Conservation (phyloP, 2,329 filamentous ascomycete species). For the Grosmannia huntii region DNA sequence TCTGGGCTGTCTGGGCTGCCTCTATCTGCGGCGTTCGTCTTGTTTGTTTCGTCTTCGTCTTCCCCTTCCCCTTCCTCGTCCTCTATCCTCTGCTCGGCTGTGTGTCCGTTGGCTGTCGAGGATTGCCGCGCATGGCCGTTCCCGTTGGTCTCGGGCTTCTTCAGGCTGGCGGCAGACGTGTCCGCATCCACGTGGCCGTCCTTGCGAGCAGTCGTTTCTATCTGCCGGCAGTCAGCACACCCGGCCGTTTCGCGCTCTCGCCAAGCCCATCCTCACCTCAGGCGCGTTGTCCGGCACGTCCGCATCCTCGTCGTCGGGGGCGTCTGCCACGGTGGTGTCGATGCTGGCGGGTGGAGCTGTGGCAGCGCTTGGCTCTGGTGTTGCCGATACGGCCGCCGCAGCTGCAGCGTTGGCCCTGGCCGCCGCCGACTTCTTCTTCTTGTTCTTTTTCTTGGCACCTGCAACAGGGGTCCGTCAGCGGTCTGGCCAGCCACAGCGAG, state of each 20-base stretch:
- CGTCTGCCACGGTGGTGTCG: constrained; percentile 10
- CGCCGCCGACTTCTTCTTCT: constrained; percentile 42
- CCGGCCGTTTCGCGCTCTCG: too few species aligned
- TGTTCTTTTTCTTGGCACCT: constrained; percentile 44
- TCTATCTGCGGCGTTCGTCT: constrained; percentile 5
- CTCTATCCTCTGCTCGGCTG: too few species aligned
- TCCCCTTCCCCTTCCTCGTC: too few species aligned
- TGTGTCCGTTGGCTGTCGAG: constrained; percentile 12
- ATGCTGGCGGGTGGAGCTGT: constrained; percentile 2
- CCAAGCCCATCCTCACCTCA: not conserved
- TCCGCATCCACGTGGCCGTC: not conserved
- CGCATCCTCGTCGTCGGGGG: constrained; percentile 14
- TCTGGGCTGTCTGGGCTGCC: too few species aligned
- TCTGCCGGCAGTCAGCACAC: not conserved
- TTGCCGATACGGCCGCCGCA: constrained; percentile 10
- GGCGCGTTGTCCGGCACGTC: not conserved
- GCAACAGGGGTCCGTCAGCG: constrained; percentile 16
- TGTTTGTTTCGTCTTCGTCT: constrained; percentile 26
- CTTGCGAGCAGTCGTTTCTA: constrained; percentile 12
- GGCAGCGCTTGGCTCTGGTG: constrained; percentile 5
- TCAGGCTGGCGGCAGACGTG: not conserved
- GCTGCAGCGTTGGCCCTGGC: constrained; percentile 29
- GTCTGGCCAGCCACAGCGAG: not conserved
- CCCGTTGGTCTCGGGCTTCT: constrained; percentile 4
- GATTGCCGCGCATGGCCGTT: constrained; percentile 9